Conservation (phyloP, 441 rosid species). For the Rhodomyrtus psidioides region DNA sequence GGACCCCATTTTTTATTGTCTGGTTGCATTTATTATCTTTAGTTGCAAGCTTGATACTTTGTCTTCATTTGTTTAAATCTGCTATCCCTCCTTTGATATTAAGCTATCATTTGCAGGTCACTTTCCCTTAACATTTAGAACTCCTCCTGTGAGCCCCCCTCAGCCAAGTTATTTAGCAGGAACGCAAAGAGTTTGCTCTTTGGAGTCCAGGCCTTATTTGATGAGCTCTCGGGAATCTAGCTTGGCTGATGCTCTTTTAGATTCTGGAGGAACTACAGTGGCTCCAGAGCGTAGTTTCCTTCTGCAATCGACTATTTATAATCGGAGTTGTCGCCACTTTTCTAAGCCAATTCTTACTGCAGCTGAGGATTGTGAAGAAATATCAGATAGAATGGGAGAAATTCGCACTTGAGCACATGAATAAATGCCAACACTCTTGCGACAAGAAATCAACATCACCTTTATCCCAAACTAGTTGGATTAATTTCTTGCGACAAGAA, state of each 20-base stretch:
- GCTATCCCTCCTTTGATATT: slow-evolving; percentile 10
- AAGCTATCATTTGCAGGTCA: slow-evolving; percentile 57
- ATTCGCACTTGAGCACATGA: slow-evolving; percentile 69
- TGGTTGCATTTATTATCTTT: neutral
- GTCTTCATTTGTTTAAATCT: neutral
- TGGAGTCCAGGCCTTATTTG: slow-evolving; percentile 88
- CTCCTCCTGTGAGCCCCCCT: slow-evolving; percentile 99
- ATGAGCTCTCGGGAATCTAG: slow-evolving; percentile 80
- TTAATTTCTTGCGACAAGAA: slow-evolving; percentile 27
- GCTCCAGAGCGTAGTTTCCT: slow-evolving; percentile 70
- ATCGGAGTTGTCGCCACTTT: slow-evolving; percentile 94
- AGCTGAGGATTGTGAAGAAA: slow-evolving; percentile 77
- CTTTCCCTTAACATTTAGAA: slow-evolving; percentile 76
- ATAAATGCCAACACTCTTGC: slow-evolving; percentile 84
- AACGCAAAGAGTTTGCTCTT: slow-evolving; percentile 87
- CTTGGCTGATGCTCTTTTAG: slow-evolving; percentile 83
- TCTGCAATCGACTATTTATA: slow-evolving; percentile 89
- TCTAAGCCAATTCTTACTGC: slow-evolving; percentile 87
- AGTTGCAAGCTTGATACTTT: neutral
- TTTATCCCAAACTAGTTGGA: too few species aligned
- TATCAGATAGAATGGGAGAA: slow-evolving; percentile 70
- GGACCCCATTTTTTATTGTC: neutral
- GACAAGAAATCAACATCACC: too few species aligned
- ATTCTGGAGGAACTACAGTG: slow-evolving; percentile 46
- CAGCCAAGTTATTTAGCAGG: slow-evolving; percentile 66